phyloP scores from a whole-genome alignment of 129 eudicot species.

The Saussurea involucrata region DNA sequence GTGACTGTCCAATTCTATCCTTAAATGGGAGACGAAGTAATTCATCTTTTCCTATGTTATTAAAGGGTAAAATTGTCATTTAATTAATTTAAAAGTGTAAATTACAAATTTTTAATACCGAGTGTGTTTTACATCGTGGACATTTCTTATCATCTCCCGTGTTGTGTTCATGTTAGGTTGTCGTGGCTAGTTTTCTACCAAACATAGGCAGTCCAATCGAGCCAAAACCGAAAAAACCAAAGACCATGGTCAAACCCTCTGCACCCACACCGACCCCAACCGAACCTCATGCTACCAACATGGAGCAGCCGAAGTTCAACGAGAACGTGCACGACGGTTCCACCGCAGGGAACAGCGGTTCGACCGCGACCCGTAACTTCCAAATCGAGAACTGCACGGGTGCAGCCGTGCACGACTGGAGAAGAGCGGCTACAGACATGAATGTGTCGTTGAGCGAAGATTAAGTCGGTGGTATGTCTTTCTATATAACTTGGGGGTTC shows the following conservation, averaged over 20 bases:
- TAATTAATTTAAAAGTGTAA: not conserved
- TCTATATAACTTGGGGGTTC: not conserved
- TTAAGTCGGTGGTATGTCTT: not conserved
- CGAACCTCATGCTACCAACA: slow-evolving; percentile 13
- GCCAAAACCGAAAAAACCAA: slow-evolving; percentile 26
- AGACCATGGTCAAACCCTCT: slow-evolving; percentile 6
- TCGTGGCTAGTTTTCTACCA: slow-evolving; percentile 62
- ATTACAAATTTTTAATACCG: not conserved
- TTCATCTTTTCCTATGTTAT: not conserved
- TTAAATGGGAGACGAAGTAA: not conserved
- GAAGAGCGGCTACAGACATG: slow-evolving; percentile 58
- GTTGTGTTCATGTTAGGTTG: slow-evolving; percentile 35
- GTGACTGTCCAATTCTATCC: too few species aligned
- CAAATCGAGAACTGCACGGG: slow-evolving; percentile 35
- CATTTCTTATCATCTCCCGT: not conserved
- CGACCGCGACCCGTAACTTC: slow-evolving; percentile 24
- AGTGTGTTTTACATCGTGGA: not conserved
- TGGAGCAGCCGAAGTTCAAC: slow-evolving; percentile 30
- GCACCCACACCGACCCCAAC: slow-evolving; percentile 7
- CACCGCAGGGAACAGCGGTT: slow-evolving; percentile 18
- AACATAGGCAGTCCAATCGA: slow-evolving; percentile 32
- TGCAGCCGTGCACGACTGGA: slow-evolving; percentile 38
- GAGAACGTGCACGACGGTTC: slow-evolving; percentile 27
- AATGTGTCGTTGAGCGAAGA: slow-evolving; percentile 54
- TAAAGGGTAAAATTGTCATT: too few species aligned